Percentiles rank a stretch among this genome's conserved stretches.
phyloP scores from a whole-genome alignment of 805 yeast genomes.

The Candida corydali region DNA sequence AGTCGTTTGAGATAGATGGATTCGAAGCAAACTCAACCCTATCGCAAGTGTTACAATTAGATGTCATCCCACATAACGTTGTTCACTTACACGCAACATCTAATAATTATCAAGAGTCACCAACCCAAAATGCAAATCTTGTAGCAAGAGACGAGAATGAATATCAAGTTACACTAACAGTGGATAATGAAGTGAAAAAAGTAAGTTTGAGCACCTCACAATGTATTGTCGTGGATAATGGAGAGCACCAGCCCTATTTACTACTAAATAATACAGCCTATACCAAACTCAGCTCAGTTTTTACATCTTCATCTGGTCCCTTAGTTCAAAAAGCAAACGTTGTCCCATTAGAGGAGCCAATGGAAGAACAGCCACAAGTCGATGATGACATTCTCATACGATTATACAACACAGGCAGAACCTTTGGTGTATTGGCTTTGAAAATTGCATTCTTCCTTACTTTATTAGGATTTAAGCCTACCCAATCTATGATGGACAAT shows the following conservation, averaged over 20 bases:
- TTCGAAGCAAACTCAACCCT: slow-evolving; percentile 7
- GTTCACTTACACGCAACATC: slow-evolving; percentile 10
- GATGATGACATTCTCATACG: slow-evolving; percentile 5
- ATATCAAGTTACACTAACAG: slow-evolving; percentile 20
- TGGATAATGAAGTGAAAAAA: slow-evolving; percentile 11
- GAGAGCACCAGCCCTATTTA: slow-evolving; percentile 31
- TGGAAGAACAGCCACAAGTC: not conserved
- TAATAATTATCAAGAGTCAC: slow-evolving; percentile 5
- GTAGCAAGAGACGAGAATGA: slow-evolving; percentile 16
- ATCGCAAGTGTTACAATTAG: slow-evolving; percentile 15
- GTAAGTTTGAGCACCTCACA: slow-evolving; percentile 34
- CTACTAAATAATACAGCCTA: slow-evolving; percentile 35
- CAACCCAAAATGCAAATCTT: slow-evolving; percentile 19
- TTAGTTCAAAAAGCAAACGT: slow-evolving; percentile 24
- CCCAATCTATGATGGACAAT: slow-evolving; percentile 2
- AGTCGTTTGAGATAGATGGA: not conserved
- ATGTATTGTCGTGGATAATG: slow-evolving; percentile 37
- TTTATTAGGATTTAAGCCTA: slow-evolving; percentile 7
- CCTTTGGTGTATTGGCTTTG: slow-evolving; percentile 4
- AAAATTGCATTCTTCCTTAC: slow-evolving; percentile 7
- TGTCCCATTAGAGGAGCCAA: slow-evolving; percentile 9
- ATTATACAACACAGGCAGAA: slow-evolving; percentile 5
- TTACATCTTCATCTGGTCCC: slow-evolving; percentile 12
- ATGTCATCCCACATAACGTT: slow-evolving; percentile 23
- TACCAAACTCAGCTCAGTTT: slow-evolving; percentile 19